These are phyloP conservation scores for Ceraceosorus guamensis DNA, from an alignment of 1,284 basidiomycete genomes.

Conservation along the genomic window DNA sequence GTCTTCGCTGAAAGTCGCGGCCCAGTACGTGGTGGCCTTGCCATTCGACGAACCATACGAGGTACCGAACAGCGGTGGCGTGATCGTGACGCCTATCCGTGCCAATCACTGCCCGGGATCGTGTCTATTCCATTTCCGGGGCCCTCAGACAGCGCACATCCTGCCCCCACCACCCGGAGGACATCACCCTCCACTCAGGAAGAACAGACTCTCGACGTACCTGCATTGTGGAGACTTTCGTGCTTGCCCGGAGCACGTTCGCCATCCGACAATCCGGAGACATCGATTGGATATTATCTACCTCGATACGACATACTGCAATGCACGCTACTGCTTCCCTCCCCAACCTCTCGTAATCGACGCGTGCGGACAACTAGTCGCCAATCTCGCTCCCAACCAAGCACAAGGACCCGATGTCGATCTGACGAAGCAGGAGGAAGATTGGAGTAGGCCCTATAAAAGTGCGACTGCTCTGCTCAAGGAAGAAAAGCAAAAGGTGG, in stretches of 20 bases:
- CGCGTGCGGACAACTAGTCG: conserved; percentile 78
- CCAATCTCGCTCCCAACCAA: conserved; percentile 16
- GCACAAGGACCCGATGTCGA: background rate
- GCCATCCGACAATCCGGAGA: conserved; percentile 28
- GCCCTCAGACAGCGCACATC: conserved; percentile 75
- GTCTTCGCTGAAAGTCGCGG: conserved; percentile 78
- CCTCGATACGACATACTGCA: conserved; percentile 91
- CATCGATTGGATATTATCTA: conserved; percentile 72
- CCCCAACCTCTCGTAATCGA: conserved; percentile 85
- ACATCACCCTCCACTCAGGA: conserved; percentile 13
- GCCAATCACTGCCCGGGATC: conserved; percentile 94
- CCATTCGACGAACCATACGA: conserved; percentile 68
- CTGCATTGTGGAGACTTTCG: conserved; percentile 81
- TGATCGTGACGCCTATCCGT: conserved; percentile 85
- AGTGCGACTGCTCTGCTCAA: too few species aligned
- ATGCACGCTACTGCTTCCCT: conserved; percentile 90
- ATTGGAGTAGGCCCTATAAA: too few species aligned
- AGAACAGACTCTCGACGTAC: conserved; percentile 68
- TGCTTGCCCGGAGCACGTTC: conserved; percentile 44
- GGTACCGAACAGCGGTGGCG: conserved; percentile 76
- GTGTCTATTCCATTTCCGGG: conserved; percentile 86
- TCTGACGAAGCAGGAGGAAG: too few species aligned
- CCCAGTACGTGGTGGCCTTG: conserved; percentile 75
- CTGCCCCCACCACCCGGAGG: conserved; percentile 18
- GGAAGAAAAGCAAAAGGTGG: too few species aligned